Conservation (phyloP, 1,139 yeast genomes). For the Debaryomyces nepalensis region DNA sequence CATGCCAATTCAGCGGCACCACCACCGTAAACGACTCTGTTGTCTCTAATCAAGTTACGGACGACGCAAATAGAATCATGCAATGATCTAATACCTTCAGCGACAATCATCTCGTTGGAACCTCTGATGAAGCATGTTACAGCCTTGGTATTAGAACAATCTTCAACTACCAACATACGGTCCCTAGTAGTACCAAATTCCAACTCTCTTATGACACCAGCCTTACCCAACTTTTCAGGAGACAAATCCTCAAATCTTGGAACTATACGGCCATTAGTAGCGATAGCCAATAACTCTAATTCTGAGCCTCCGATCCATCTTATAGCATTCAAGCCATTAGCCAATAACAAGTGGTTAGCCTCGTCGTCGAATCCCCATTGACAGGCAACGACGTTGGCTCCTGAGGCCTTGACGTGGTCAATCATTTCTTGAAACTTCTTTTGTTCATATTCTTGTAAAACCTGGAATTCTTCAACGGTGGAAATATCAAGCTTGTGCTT, state of each 20-base stretch:
- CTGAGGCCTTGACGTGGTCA: constrained; percentile 79
- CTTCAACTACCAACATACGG: constrained; percentile 93
- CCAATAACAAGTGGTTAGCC: constrained; percentile 89
- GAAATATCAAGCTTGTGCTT: constrained; percentile 95
- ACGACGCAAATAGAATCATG: constrained; percentile 98
- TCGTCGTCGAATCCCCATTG: constrained; percentile 99
- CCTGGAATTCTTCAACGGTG: constrained; percentile 88
- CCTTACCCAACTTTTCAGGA: constrained; percentile 81
- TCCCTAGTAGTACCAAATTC: constrained; percentile 97
- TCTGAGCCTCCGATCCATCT: constrained; percentile 99
- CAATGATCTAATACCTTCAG: constrained; percentile 93
- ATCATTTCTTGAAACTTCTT: constrained; percentile 92
- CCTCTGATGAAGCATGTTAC: constrained; percentile 95
- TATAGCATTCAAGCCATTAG: constrained; percentile 90
- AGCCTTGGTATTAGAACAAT: constrained; percentile 85
- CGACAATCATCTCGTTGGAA: constrained; percentile 96
- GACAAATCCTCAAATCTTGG: constrained; percentile 94
- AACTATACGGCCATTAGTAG: constrained; percentile 95
- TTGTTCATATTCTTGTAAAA: constrained; percentile 88
- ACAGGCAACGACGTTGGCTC: constrained; percentile 96
- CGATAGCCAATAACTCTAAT: constrained; percentile 92
- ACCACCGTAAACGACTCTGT: constrained; percentile 96
- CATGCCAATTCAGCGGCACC: constrained; percentile 97
- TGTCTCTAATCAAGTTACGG: constrained; percentile 89
- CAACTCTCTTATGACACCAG: constrained; percentile 83